Conservation (phyloP, 208 protist species). For the Crithidia brevicula region DNA sequence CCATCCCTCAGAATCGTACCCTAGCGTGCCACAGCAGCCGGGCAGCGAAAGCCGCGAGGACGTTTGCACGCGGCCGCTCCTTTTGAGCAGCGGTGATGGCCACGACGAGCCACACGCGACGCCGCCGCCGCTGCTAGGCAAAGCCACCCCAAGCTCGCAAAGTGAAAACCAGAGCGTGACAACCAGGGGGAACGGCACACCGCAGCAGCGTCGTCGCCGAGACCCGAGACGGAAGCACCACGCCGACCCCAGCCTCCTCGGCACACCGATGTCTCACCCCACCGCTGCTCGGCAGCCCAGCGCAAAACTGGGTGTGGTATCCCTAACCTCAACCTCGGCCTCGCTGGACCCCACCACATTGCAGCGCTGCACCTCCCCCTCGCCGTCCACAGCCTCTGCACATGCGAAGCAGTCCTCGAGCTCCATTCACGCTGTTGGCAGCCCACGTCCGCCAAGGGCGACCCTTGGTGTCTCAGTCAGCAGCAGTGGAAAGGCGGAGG, state of each 20-base stretch:
- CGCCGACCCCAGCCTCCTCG: not conserved
- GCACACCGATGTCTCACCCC: not conserved
- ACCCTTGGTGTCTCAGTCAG: not conserved
- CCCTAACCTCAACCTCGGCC: not conserved
- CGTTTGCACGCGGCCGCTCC: slow-evolving; percentile 9
- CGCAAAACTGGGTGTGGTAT: not conserved
- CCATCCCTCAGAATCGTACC: not conserved
- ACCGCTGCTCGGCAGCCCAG: not conserved
- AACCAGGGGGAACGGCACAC: slow-evolving; percentile 5
- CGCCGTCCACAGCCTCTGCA: slow-evolving; percentile 8
- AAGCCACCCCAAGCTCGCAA: slow-evolving; percentile 6
- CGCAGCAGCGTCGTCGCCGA: slow-evolving; percentile 4
- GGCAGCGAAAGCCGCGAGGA: slow-evolving; percentile 5
- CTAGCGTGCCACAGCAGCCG: not conserved
- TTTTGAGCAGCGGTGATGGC: not conserved
- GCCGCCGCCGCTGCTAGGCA: not conserved
- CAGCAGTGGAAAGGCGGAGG: not conserved
- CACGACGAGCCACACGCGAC: not conserved
- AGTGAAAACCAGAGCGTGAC: slow-evolving; percentile 5
- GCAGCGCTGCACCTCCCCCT: slow-evolving; percentile 5
- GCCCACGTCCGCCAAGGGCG: not conserved
- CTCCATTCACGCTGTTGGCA: not conserved
- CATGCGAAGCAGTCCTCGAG: slow-evolving; percentile 5
- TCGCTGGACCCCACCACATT: slow-evolving; percentile 4
- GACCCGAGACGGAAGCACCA: not conserved